These are phyloP conservation scores for Paraurostyla sp. DNA, from an alignment of 73 alveolate species.

Conservation along the genomic window DNA sequence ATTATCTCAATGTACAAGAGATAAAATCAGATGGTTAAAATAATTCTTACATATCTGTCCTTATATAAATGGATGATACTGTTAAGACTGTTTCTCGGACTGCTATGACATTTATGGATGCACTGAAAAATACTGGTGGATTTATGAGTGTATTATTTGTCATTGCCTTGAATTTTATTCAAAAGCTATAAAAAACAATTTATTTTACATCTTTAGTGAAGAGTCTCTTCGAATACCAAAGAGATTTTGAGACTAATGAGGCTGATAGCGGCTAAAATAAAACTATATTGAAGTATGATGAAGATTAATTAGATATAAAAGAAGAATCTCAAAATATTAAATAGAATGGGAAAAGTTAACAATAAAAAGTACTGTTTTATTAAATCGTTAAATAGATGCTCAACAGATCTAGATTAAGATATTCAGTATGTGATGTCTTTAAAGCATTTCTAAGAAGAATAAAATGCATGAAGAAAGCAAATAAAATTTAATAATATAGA, in stretches of 20 bases:
- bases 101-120: slow-evolving; percentile 11
- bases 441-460: not conserved
- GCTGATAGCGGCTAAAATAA: too few relatives aligned
- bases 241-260: not conserved
- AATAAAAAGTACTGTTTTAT: not conserved
- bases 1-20: not conserved
- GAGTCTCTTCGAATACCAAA: not conserved
- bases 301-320: too few relatives aligned
- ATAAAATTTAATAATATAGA: not conserved
- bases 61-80: not conserved
- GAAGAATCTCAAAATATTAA: not conserved
- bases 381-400: not conserved
- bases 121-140: slow-evolving; percentile 12
- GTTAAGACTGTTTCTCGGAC: slow-evolving; percentile 21
- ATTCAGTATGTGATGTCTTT: not conserved
- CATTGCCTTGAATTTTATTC: not conserved
- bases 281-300: too few relatives aligned
- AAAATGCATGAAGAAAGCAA: not conserved
- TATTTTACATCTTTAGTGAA: slow-evolving; percentile 11
- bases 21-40: not conserved
- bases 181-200: not conserved
- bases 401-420: not conserved
- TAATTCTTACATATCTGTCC: not conserved
- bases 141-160: slow-evolving; percentile 6
- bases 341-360: not conserved